phyloP scores from a whole-genome alignment of 495 filamentous ascomycete species.

The Aspergillus indologenus region DNA sequence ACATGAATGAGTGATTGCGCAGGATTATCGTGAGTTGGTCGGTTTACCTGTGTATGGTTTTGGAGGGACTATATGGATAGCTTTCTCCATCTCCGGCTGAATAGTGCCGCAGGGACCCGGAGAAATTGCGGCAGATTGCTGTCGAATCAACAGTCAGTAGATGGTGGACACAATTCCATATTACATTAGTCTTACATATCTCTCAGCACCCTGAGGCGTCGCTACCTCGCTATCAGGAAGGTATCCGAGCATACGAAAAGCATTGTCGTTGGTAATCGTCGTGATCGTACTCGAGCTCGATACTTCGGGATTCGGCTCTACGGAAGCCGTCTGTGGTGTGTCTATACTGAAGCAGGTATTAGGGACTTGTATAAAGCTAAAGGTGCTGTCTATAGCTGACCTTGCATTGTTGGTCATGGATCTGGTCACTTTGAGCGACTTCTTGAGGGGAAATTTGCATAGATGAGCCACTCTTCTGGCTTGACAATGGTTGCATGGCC shows the following conservation, averaged over 20 bases:
- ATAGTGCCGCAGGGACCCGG: background rate
- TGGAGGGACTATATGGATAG: constrained; percentile 23
- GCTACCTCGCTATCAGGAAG: constrained; percentile 20
- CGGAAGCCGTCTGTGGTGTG: background rate
- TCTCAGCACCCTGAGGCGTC: constrained; percentile 8
- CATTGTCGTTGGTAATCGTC: constrained; percentile 13
- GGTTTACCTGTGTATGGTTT: constrained; percentile 33
- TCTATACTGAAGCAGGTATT: background rate
- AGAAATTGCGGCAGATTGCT: background rate
- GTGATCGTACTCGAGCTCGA: background rate
- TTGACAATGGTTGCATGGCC: constrained; percentile 37
- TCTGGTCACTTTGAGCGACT: constrained; percentile 5
- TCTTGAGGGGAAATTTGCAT: constrained; percentile 27
- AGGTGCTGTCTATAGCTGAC: constrained; percentile 8
- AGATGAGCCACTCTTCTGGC: constrained; percentile 29
- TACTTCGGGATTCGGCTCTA: background rate
- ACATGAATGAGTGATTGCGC: constrained; percentile 6
- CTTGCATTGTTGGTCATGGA: constrained; percentile 10
- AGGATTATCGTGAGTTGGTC: background rate
- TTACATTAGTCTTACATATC: constrained; percentile 9
- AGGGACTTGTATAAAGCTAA: background rate
- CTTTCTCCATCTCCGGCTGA: constrained; percentile 26
- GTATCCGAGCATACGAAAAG: constrained; percentile 28
- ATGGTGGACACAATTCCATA: background rate
- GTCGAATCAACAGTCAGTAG: background rate